Conservation (phyloP, 208 protist genomes). For the Herpetomonas tarakana region DNA sequence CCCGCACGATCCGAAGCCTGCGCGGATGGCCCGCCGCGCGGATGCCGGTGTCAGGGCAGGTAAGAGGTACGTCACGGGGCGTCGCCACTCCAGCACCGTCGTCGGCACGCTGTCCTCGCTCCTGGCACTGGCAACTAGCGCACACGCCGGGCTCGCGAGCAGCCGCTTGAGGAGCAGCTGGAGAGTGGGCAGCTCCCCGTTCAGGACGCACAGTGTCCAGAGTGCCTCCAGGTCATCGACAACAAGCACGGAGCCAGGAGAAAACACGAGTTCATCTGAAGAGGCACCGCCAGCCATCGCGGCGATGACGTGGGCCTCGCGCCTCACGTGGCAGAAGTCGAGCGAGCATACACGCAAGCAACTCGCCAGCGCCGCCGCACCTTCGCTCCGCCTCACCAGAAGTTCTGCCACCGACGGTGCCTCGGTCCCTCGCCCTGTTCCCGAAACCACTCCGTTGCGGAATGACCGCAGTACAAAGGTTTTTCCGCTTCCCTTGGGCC, state of each 20-base stretch:
- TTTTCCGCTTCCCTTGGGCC: slow-evolving; percentile 24
- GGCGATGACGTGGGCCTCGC: background rate
- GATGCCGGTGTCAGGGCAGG: background rate
- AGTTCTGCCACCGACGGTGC: background rate
- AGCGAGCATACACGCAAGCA: background rate
- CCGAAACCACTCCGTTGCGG: too few species aligned
- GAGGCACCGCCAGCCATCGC: background rate
- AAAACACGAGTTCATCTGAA: background rate
- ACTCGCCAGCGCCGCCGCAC: too few species aligned
- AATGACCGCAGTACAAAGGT: slow-evolving; percentile 22
- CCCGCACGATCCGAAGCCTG: slow-evolving; percentile 8
- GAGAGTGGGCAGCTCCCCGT: slow-evolving; percentile 21
- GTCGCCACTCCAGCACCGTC: slow-evolving; percentile 21
- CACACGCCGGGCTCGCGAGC: slow-evolving; percentile 33
- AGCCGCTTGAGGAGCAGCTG: slow-evolving; percentile 21
- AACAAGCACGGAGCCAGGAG: slow-evolving; percentile 41
- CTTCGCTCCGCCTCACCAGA: background rate
- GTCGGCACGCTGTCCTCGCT: slow-evolving; percentile 29
- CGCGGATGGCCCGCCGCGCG: background rate
- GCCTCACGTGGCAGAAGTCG: background rate
- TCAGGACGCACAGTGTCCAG: slow-evolving; percentile 34
- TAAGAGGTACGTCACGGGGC: slow-evolving; percentile 32
- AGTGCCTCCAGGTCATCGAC: slow-evolving; percentile 58
- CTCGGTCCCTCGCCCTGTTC: too few species aligned
- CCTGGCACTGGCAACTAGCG: slow-evolving; percentile 38